Conservation (phyloP, 768 basidiomycete species). For the Lyophyllum shimeji region DNA sequence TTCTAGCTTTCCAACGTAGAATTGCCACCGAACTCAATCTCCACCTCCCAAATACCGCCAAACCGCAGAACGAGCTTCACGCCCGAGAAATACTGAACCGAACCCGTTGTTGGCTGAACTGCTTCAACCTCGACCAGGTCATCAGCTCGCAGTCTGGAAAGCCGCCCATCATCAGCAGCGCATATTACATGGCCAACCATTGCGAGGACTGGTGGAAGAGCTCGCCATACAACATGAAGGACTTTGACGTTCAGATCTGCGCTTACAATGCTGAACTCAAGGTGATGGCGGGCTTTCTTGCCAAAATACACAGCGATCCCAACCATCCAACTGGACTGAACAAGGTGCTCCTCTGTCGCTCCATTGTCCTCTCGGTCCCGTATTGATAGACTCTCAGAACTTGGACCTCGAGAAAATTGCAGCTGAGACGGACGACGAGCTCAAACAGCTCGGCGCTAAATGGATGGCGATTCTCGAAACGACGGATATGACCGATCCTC, state of each 20-base stretch:
- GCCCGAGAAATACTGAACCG: constrained; percentile 88
- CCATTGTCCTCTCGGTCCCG: not conserved
- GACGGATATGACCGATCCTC: constrained; percentile 52
- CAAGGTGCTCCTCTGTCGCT: constrained; percentile 44
- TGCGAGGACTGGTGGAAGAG: constrained; percentile 70
- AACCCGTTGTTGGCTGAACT: constrained; percentile 87
- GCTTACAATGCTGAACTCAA: constrained; percentile 76
- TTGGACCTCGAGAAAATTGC: constrained; percentile 66
- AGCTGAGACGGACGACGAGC: constrained; percentile 64
- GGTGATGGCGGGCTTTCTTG: constrained; percentile 57
- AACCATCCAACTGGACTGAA: constrained; percentile 74
- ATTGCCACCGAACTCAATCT: constrained; percentile 89
- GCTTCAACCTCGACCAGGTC: constrained; percentile 89
- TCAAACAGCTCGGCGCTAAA: constrained; percentile 50
- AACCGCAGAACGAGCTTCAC: constrained; percentile 76
- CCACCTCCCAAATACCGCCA: constrained; percentile 71
- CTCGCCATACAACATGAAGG: constrained; percentile 64
- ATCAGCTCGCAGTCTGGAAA: constrained; percentile 89
- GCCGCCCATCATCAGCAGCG: constrained; percentile 72
- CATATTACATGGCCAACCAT: constrained; percentile 74
- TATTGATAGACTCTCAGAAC: constrained; percentile 34
- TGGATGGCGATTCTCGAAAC: constrained; percentile 58
- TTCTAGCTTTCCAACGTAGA: constrained; percentile 36
- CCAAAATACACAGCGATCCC: constrained; percentile 71
- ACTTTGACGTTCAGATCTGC: constrained; percentile 81